Evolutionary conservation across 768 basidiomycete species (phyloP), one percentile per base, ranked within the genome.

Genomic region (Trametes elegans): DNA sequence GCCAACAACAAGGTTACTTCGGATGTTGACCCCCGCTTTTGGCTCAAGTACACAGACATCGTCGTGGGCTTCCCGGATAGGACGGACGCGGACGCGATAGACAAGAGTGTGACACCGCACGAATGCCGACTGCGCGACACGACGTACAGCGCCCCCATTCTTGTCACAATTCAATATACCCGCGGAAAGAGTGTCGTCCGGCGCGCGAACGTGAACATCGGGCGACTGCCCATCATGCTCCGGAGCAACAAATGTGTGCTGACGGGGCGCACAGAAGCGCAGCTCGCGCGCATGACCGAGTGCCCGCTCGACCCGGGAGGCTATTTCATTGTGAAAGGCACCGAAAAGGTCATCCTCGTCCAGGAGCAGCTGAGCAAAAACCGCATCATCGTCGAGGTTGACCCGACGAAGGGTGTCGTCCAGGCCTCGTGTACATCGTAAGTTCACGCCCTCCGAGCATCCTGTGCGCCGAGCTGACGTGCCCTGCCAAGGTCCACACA

Each of bases 301-400:
- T 99, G 97, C 70, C 97, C 97, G 3, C 78, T 98, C 55, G 97
- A 99, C 74, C 96, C 97, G 10, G 97, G 97, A n/a, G 97, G 97
- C 3, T 98, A 98, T 69, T 99, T 99, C 70, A 88, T 99, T 55
- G 97, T 99, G 47, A 98, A 95, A 72, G 96, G 96, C 32, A 99
- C 96, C 38, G 96, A 99, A 73, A 99, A 98, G 74, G 97, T 99
- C 64, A 99, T 99, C 62, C 77, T 99, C 58, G 96, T 99, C 7
- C 97, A 99, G 70, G 97, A 98, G 69, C 97, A 99, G 73, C 73
- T 98, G 66, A 95, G 92, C 79, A 98, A 98, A 79, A 98, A 99
- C 71, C 83, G 97, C 36, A 99, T 99, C 67, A 98, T 99, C 62
- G 97, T 99, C 58, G 97, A 98, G 75, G 90, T 87, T 6, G 97